These are phyloP conservation scores for Pleurotus tuoliensis DNA, from an alignment of 768 basidiomycete genomes.

Conservation along the genomic window DNA sequence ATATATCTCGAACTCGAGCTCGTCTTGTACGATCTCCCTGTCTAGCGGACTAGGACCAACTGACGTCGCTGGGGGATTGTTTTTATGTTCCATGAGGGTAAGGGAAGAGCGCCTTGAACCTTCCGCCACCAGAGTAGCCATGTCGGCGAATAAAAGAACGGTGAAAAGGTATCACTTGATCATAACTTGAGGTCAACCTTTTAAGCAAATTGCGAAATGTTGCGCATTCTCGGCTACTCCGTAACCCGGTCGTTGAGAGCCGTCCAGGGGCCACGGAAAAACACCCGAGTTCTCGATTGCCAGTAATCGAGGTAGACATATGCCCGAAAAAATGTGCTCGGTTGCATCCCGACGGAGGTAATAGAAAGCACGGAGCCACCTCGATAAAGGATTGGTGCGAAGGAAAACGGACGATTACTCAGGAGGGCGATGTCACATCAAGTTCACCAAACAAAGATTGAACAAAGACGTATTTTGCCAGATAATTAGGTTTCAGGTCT, in stretches of 20 bases:
- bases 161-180: conserved; percentile 1
- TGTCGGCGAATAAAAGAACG: neutral
- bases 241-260: neutral
- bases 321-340: too few relatives aligned
- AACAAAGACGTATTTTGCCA: too few relatives aligned
- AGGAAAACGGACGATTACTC: too few relatives aligned
- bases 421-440: too few relatives aligned
- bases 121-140: neutral
- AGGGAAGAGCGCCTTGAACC: conserved; percentile 4
- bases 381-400: too few relatives aligned
- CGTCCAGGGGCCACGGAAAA: too few relatives aligned
- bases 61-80: neutral
- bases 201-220: neutral
- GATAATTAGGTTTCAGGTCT: too few relatives aligned
- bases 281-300: too few relatives aligned
- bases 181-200: neutral
- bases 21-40: conserved; percentile 4
- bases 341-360: too few relatives aligned
- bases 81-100: conserved; percentile 4
- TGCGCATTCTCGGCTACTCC: neutral
- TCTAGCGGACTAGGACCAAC: neutral
- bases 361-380: too few relatives aligned
- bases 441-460: too few relatives aligned
- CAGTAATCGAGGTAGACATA: too few relatives aligned
- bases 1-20: conserved; percentile 6